Base-by-base conservation (phyloP, 306 rosid species). In the Hippophae rhamnoides region DNA sequence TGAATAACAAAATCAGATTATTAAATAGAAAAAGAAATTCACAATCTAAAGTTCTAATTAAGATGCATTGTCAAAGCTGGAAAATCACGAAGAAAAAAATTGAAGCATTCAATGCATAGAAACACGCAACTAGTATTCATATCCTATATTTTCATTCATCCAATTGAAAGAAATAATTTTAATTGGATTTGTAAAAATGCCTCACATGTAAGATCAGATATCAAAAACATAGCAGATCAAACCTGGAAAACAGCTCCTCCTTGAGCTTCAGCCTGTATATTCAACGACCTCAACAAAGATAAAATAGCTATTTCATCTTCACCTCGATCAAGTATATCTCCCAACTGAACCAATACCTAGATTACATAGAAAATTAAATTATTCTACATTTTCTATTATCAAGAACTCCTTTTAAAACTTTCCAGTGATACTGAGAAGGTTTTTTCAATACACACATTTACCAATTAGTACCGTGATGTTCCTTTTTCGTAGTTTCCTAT, bases 171-270 rank as follows among this genome's bases (percentile, higher is more conserved):
- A 50, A 50, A 43, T 26, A 38, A n/a, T 12, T 54, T 13, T 12
- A 2, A 41, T 4, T 6, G 27, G 50, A 42, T 31, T 31, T 4
- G 40, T 47, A 7, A 25, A 61, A 13, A 13, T 54, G 44, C 31
- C 25, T 64, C 13, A 43, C 8, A 27, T n/a, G 48, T 40, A n/a
- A 46, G 61, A 68, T 50, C 44, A 25, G 52, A 27, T 1, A 56
- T 13, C 6, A 42, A 26, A 43, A 41, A 63, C 56, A 53, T 11
- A 59, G 47, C 44, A 57, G 45, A 9, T 72, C 75, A 72, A 64
- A 92, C 99, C 96, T 85, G 96, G 75, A 92, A 92, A 68, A 92
- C 89, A 41, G 99, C 99, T 62, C 99, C 99, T 27, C 99, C 95
- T 61, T 78, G 63, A 13, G 75, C 84, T 80, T 81, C 83, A 41